Conservation (phyloP, 495 filamentous ascomycete genomes). For the Neurospora discreta region DNA sequence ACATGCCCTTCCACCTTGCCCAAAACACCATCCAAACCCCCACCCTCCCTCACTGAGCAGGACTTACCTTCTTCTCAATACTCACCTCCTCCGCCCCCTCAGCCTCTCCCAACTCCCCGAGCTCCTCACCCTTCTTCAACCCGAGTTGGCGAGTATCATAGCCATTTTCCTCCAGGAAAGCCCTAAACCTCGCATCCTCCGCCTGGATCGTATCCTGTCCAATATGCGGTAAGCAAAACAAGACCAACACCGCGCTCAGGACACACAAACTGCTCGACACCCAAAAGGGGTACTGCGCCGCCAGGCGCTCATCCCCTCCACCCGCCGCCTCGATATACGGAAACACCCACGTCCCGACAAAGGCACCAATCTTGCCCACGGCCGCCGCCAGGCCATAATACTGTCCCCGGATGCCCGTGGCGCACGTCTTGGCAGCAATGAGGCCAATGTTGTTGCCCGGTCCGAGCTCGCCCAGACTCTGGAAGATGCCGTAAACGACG, state of each 20-base stretch:
- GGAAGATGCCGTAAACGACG: constrained; percentile 69
- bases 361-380: constrained; percentile 76
- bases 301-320: constrained; percentile 32
- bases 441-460: constrained; percentile 90
- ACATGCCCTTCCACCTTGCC: not conserved
- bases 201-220: constrained; percentile 62
- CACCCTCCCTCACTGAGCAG: not conserved
- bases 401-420: constrained; percentile 76
- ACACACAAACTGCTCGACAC: constrained; percentile 56
- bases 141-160: constrained; percentile 64
- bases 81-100: not conserved
- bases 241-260: constrained; percentile 47
- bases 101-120: not conserved
- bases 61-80: not conserved
- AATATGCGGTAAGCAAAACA: constrained; percentile 51
- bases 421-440: constrained; percentile 74
- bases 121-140: constrained; percentile 25
- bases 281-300: constrained; percentile 75
- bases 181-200: constrained; percentile 63
- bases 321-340: constrained; percentile 59
- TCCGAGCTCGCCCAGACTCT: constrained; percentile 72
- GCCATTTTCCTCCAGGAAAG: constrained; percentile 52
- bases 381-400: constrained; percentile 89
- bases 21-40: not conserved
- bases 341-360: constrained; percentile 79